A percentile compares a stretch with the other conserved stretches of the same genome.
phyloP scores from a whole-genome alignment of 2,329 filamentous ascomycete genomes.

The Talaromyces sp. region DNA sequence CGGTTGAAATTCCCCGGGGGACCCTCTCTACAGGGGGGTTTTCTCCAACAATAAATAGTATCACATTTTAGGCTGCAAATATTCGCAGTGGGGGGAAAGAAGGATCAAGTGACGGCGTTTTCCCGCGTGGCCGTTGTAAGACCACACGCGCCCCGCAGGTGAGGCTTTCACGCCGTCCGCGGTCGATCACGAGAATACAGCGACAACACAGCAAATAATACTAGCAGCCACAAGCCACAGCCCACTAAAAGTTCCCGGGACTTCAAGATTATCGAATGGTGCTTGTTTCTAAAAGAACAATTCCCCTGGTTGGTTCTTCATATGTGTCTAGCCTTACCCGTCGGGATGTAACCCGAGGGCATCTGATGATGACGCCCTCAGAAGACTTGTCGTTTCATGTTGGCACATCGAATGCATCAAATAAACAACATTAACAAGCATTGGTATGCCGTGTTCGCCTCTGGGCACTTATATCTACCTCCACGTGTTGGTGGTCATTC shows the following conservation, averaged over 20 bases:
- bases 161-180: neutral
- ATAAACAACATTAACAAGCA: neutral
- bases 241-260: neutral
- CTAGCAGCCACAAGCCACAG: neutral
- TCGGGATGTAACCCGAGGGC: neutral
- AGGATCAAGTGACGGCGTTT: neutral
- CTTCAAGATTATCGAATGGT: too few species aligned
- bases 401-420: neutral
- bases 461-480: neutral
- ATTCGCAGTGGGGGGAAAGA: neutral
- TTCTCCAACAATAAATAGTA: neutral
- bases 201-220: too few species aligned
- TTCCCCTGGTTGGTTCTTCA: too few species aligned
- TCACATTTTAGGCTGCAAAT: neutral
- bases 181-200: neutral
- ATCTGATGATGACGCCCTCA: neutral
- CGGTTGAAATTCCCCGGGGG: neutral
- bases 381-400: neutral
- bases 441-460: neutral
- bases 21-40: neutral
- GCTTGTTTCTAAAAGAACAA: neutral
- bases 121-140: neutral
- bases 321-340: neutral
- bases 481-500: neutral
- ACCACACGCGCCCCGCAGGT: neutral